These are phyloP conservation scores for Penicillium ucsense DNA, from an alignment of 495 filamentous ascomycete species.

Conservation along the genomic window DNA sequence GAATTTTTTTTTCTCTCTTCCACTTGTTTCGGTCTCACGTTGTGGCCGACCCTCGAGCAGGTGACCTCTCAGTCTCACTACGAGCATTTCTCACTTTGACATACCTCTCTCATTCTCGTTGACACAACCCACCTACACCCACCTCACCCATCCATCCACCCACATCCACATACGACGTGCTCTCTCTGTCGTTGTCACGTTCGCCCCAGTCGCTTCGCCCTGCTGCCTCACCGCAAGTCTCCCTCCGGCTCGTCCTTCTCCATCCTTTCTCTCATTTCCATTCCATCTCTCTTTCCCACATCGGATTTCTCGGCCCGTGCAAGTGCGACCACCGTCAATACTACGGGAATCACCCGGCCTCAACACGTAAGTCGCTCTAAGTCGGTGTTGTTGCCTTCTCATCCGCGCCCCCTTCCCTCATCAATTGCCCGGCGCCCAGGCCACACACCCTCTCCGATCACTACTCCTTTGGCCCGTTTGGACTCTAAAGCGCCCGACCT, in stretches of 20 bases:
- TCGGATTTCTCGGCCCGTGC: background rate
- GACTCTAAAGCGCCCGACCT: conserved; percentile 6
- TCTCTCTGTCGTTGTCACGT: background rate
- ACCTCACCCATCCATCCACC: no score
- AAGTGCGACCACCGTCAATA: background rate
- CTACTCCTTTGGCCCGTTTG: conserved; percentile 1
- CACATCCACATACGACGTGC: background rate
- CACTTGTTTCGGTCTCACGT: no score
- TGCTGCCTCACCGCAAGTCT: background rate
- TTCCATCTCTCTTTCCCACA: background rate
- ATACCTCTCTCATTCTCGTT: no score
- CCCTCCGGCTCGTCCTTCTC: conserved; percentile 1
- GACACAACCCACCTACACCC: no score
- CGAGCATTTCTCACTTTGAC: no score
- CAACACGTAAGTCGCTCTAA: background rate
- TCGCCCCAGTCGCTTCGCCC: background rate
- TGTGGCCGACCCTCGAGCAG: no score
- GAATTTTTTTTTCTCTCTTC: no score
- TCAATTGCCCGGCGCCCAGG: background rate
- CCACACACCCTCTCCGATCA: background rate
- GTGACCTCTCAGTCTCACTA: no score
- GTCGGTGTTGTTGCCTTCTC: conserved; percentile 1
- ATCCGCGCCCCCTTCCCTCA: background rate
- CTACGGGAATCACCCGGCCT: background rate
- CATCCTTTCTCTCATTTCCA: conserved; percentile 3